Percentiles rank a stretch among this genome's conserved stretches.
Evolutionary conservation across 345 rosid species (phyloP).

Genomic region (Iberis pinnata): DNA sequence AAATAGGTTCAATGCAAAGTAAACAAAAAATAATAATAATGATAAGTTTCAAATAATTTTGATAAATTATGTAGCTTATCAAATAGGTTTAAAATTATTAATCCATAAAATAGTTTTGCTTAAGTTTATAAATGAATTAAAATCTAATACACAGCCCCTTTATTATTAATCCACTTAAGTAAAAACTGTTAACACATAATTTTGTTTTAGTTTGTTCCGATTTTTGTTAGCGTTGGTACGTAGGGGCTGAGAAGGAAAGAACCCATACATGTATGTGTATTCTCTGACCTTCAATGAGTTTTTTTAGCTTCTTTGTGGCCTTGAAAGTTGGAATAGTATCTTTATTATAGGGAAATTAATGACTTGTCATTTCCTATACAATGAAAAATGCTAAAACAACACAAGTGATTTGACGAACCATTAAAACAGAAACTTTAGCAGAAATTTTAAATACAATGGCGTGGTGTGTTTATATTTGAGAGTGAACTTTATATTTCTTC

Average conservation of each 20-base stretch:
- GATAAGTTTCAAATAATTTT: too few species aligned
- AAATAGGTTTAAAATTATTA: too few species aligned
- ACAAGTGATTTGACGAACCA: constrained; percentile 12
- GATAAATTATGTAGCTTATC: too few species aligned
- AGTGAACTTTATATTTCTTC: constrained; percentile 16
- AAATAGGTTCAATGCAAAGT: too few species aligned
- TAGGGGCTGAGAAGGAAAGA: constrained; percentile 38
- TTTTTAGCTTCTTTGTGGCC: constrained; percentile 13
- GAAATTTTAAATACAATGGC: too few species aligned
- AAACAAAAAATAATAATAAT: too few species aligned
- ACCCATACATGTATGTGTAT: constrained; percentile 6
- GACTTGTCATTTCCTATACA: constrained; percentile 20
- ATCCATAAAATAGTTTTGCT: too few species aligned
- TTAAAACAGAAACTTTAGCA: constrained; percentile 4
- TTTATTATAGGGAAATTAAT: neutral
- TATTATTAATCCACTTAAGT: too few species aligned
- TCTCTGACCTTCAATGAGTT: constrained; percentile 26
- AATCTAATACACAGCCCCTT: too few species aligned
- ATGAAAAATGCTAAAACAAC: constrained; percentile 20
- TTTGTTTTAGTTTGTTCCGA: too few species aligned
- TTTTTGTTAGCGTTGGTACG: constrained; percentile 67
- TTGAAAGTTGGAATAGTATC: constrained; percentile 4
- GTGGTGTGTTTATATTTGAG: constrained; percentile 1
- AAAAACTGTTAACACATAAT: too few species aligned
- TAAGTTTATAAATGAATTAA: too few species aligned